Evolutionary conservation across 768 basidiomycete genomes (phyloP), one percentile per base, ranked within the genome.

Genomic region (Boletellus emodensis): DNA sequence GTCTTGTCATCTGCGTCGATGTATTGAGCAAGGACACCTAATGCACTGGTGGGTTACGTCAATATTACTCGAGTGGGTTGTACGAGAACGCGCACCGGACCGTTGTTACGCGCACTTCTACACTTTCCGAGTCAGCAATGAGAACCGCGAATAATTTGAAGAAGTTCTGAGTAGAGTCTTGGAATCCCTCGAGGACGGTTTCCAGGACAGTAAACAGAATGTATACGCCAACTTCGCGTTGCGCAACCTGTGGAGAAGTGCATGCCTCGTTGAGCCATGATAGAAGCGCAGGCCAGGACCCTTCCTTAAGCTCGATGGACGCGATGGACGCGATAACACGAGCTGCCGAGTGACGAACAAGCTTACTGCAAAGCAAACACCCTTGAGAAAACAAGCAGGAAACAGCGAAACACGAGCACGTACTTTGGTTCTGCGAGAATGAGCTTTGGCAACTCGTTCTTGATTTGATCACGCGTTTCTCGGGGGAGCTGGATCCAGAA

Each of bases 281-380:
- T 26, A 98, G 79, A 40, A 99, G 87, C 49, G 84, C 77, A 2
- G 86, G 79, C 96, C 96, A 98, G 55, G 80, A 77, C 58, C 83
- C 82, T 47, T 78, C 66, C 14, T 85, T 80, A 52, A 97, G 78
- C 67, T 99, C 96, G 64, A 93, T 81, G 48, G 83, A 80, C 17
- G 94, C 95, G 70, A 98, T 88, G 51, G 92, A 87, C 38, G 95
- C 90, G 55, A 98, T 82, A 50, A 95, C 88, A 41, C 96, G 90
- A 20, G 95, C 90, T 41, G 87, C 82, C 10, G 94, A 89, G 68
- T 97, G 91, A 49, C 94, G 90, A 46, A 96, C 94, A 54, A 94
- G 83, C 50, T 87, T 82, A 57, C 94, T 97, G 64, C 3, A 48
- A 48, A 55, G 13, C 26, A 57, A 51, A 48, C 47, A 56, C 41